A percentile compares a stretch with the other conserved stretches of the same genome.
Evolutionary conservation across 2,329 filamentous ascomycete species (phyloP).

Genomic region (Pseudofabraea citricarpa): DNA sequence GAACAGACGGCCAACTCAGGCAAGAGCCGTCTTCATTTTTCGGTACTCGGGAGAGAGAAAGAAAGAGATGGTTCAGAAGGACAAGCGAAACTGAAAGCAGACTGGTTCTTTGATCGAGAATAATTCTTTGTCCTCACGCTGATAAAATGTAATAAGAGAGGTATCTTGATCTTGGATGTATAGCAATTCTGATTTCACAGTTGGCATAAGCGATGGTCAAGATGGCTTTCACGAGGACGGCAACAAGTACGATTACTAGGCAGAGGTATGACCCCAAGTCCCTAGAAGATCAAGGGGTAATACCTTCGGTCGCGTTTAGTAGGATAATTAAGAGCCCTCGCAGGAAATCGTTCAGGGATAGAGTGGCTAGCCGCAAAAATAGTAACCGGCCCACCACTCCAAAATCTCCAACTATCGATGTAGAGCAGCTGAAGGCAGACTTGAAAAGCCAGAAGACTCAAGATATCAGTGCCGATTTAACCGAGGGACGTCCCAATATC

Average conservation of each 20-base stretch:
- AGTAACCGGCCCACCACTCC: neutral
- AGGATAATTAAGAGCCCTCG: no score
- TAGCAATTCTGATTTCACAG: neutral
- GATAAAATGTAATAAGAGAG: no score
- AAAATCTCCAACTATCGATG: neutral
- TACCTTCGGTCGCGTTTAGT: no score
- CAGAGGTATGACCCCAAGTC: slow-evolving; percentile 3
- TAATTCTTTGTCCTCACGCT: no score
- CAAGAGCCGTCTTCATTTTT: no score
- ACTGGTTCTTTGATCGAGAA: no score
- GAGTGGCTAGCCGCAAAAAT: neutral
- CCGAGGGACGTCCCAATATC: neutral
- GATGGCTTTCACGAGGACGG: slow-evolving; percentile 4
- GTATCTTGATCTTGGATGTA: no score
- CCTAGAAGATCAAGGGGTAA: neutral
- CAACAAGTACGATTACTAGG: neutral
- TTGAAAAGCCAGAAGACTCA: slow-evolving; percentile 4
- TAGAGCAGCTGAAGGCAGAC: neutral
- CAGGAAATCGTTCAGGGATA: no score
- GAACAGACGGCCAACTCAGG: no score
- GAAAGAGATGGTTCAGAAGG: no score
- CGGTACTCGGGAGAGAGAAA: no score
- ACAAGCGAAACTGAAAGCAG: no score
- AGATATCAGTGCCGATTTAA: slow-evolving; percentile 1
- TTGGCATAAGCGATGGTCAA: neutral